phyloP scores from a whole-genome alignment of 441 rosid species.

The Adansonia grandidieri region DNA sequence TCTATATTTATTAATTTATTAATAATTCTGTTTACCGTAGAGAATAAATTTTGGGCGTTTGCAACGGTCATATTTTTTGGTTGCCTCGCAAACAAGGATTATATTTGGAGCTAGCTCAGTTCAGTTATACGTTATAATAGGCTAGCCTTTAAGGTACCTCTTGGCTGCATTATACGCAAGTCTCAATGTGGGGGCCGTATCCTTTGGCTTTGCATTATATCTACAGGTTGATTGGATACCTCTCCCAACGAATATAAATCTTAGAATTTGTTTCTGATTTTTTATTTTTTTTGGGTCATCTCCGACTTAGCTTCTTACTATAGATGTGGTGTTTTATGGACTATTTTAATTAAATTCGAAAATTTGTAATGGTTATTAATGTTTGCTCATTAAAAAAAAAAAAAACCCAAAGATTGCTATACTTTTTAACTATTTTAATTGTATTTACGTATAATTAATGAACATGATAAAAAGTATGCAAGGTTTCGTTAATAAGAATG shows the following conservation, averaged over 20 bases:
- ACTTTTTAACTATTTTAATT: neutral
- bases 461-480: no score
- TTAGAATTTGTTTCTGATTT: neutral
- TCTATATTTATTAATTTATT: neutral
- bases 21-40: neutral
- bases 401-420: neutral
- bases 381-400: no score
- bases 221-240: neutral
- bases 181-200: slow-evolving; percentile 16
- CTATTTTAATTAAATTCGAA: neutral
- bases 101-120: slow-evolving; percentile 4
- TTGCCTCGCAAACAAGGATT: slow-evolving; percentile 10
- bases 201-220: no score
- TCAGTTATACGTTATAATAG: slow-evolving; percentile 13
- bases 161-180: slow-evolving; percentile 35
- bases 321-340: neutral
- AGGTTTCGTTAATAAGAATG: no score
- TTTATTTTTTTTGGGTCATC: neutral
- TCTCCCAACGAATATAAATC: slow-evolving; percentile 27
- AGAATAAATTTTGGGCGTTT: slow-evolving; percentile 17
- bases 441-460: no score
- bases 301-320: neutral
- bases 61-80: slow-evolving; percentile 68
- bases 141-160: slow-evolving; percentile 14
- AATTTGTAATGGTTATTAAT: neutral